Conservation (phyloP, 345 rosid genomes). For the Salix exigua region DNA sequence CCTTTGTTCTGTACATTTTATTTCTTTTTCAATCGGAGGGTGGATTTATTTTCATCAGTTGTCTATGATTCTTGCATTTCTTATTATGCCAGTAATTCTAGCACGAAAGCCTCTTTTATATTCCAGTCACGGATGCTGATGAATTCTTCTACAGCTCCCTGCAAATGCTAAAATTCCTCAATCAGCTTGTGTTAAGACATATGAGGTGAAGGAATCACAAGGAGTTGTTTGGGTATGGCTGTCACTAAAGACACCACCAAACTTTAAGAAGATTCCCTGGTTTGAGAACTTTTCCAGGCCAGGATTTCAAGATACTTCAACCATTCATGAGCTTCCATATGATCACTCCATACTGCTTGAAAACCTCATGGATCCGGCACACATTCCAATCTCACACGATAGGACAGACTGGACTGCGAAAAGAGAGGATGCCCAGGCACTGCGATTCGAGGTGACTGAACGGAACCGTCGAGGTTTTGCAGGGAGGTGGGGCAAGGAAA, state of each 20-base stretch:
- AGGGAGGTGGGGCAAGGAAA: slow-evolving; percentile 85
- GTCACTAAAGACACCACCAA: slow-evolving; percentile 68
- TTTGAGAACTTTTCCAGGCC: slow-evolving; percentile 79
- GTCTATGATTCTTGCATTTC: not conserved
- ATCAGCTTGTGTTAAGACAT: slow-evolving; percentile 65
- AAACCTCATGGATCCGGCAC: slow-evolving; percentile 98
- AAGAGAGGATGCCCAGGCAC: slow-evolving; percentile 85
- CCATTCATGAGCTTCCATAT: slow-evolving; percentile 86
- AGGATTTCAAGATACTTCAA: slow-evolving; percentile 63
- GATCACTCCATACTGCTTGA: slow-evolving; percentile 94
- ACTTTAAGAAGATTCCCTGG: slow-evolving; percentile 71
- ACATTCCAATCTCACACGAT: slow-evolving; percentile 88
- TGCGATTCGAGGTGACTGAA: slow-evolving; percentile 67
- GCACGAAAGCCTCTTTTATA: no score
- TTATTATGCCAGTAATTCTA: no score
- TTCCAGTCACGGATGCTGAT: not conserved
- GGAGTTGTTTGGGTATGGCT: slow-evolving; percentile 98
- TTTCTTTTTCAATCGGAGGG: not conserved
- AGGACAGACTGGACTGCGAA: slow-evolving; percentile 80
- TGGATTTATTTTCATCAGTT: not conserved
- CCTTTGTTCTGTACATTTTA: not conserved
- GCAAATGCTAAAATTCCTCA: slow-evolving; percentile 75
- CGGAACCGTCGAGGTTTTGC: slow-evolving; percentile 74
- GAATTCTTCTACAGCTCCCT: slow-evolving; percentile 50
- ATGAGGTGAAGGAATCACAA: slow-evolving; percentile 77